Base-by-base conservation (phyloP, 1,139 yeast genomes). In the Suhomyces yuchorum region DNA sequence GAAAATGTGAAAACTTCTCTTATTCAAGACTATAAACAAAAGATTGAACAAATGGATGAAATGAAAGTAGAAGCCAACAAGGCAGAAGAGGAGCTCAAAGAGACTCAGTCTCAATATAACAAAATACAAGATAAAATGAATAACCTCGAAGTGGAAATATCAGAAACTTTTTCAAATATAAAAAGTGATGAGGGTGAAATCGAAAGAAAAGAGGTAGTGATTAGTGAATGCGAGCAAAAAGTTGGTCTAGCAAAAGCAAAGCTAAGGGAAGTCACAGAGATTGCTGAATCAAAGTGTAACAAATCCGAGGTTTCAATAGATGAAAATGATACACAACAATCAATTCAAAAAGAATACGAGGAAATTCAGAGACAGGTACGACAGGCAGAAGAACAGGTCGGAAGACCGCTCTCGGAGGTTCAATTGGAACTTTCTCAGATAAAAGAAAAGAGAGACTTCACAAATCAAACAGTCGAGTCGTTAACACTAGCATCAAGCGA, bases 361-460 rank as follows among this genome's bases (percentile, higher is more conserved):
- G 62, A 59, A 17, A 60, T 70, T 4, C 68, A 68, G 46, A 50
- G 60, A 35, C 73, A 73, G 14, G 66, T 75, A 1, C 62, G 64
- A 44, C 71, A 70, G 46, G 73, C 74, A 2, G 80, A 77, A 48
- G 59, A 58, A 24, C 58, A 59, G 18, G 58, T 73, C 11, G 77
- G 77, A 0, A 59, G 65, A 30, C 56, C 73, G 0, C 64, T 67
- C 40, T 77, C 71, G 42, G 76, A 71, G 28, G 71, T 75, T 2
- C 75, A 72, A 48, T 51, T 50, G 9, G 73, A 73, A 34, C 58
- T 73, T 18, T 51, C 64, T 7, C 45, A 50, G 3, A 60, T 63
- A 19, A 65, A 66, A 34, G 53, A 45, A 42, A 62, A 50, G 57
- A 68, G 58, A 41, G 75, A 69, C 14, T 60, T 60, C 6, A 63